A percentile compares a stretch with the other conserved stretches of the same genome.
phyloP scores from a whole-genome alignment of 108 stramenopile species.

The Cyclotella baltica region DNA sequence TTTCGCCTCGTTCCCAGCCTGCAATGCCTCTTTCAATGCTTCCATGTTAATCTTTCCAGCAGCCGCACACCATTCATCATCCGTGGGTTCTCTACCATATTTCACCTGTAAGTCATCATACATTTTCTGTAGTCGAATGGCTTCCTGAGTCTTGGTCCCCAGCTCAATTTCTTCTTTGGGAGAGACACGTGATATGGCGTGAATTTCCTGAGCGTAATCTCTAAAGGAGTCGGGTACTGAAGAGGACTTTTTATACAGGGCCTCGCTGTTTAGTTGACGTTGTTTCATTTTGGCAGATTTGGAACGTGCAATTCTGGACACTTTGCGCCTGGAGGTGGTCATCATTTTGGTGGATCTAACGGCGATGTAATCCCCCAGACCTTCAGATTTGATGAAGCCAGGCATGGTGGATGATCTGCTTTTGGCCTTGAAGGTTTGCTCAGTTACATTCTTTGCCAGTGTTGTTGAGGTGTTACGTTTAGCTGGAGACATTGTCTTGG shows the following conservation, averaged over 20 bases:
- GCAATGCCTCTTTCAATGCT: constrained; percentile 65
- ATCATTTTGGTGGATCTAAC: constrained; percentile 1
- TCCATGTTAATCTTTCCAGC: constrained; percentile 82
- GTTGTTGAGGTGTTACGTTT: background rate
- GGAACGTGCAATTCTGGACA: constrained; percentile 33
- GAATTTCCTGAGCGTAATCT: constrained; percentile 78
- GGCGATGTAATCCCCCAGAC: constrained; percentile 17
- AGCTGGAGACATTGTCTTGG: background rate
- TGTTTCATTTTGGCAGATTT: constrained; percentile 49
- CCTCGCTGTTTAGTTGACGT: constrained; percentile 23
- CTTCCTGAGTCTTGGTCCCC: constrained; percentile 84
- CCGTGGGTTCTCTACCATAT: constrained; percentile 77
- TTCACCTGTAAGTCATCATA: constrained; percentile 59
- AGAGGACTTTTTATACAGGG: constrained; percentile 70
- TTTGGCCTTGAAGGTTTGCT: constrained; percentile 14
- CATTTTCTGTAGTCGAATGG: constrained; percentile 68
- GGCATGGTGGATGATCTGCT: constrained; percentile 82
- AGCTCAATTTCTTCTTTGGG: constrained; percentile 78
- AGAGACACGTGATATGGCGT: constrained; percentile 69
- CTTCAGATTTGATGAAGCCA: constrained; percentile 56
- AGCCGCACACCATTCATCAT: constrained; percentile 90
- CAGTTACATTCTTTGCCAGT: background rate
- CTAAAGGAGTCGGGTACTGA: constrained; percentile 79
- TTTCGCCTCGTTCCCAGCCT: constrained; percentile 84
- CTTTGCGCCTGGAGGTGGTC: constrained; percentile 28